phyloP scores from a whole-genome alignment of 495 filamentous ascomycete genomes.

The Tuber calosporum region DNA sequence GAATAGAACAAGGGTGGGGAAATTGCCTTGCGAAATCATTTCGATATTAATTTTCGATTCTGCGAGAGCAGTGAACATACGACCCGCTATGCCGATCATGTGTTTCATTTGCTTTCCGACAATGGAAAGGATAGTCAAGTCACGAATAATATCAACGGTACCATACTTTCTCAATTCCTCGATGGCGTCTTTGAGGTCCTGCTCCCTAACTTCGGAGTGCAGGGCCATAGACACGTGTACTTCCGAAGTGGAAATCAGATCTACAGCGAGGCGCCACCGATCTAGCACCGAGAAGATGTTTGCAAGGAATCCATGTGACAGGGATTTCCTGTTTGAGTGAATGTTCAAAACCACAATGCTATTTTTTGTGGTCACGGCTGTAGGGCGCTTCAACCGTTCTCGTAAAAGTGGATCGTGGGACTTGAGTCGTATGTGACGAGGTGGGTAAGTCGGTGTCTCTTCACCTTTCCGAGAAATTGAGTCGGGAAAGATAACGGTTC shows the following conservation, averaged over 20 bases:
- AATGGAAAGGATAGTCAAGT: conserved; percentile 88
- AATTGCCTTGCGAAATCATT: conserved; percentile 88
- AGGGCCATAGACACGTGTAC: conserved; percentile 94
- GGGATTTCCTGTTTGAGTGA: conserved; percentile 84
- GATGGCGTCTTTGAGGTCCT: conserved; percentile 60
- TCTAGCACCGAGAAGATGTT: conserved; percentile 85
- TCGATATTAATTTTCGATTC: conserved; percentile 89
- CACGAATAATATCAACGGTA: conserved; percentile 73
- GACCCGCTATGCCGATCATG: conserved; percentile 88
- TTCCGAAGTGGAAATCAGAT: conserved; percentile 88
- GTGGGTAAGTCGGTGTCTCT: conserved; percentile 35
- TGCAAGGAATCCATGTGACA: conserved; percentile 87
- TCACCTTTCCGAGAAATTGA: conserved; percentile 37
- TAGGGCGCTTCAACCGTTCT: conserved; percentile 62
- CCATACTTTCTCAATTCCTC: conserved; percentile 72
- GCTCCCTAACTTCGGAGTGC: conserved; percentile 47
- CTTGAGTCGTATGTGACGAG: conserved; percentile 31
- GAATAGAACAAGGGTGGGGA: neutral
- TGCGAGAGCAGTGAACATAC: conserved; percentile 83
- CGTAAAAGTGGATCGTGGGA: conserved; percentile 41
- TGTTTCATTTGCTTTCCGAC: conserved; percentile 95
- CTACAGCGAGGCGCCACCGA: conserved; percentile 72
- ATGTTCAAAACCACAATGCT: conserved; percentile 93
- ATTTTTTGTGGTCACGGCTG: conserved; percentile 93
- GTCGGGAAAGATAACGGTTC: conserved; percentile 68